Evolutionary conservation across 257 asterid genomes (phyloP), one percentile per base, ranked within the genome.

Genomic region (Eucommia ulmoides): DNA sequence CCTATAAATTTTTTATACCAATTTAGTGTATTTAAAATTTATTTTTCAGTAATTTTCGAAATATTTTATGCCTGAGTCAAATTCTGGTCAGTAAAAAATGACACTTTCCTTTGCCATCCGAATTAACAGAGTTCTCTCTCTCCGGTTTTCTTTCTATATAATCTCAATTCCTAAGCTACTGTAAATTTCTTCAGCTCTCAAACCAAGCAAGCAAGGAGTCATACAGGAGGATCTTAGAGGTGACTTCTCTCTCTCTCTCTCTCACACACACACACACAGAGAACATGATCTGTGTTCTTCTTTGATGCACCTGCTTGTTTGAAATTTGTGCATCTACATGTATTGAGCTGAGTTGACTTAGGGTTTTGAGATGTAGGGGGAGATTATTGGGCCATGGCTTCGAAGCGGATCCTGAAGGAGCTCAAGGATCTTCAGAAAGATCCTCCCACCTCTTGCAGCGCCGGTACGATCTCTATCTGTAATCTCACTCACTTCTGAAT

Each of bases 381-480:
- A n/a, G n/a, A 10, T 11, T 35, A 2, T 15, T 35, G 11, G 44
- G 44, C n/a, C 65, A 82, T 82, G 93, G 84, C 93, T 64, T 82
- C 88, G 55, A 82, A 82, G 52, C 72, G 93, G 68, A 82, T 82
- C 60, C 57, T 75, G 79, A 82, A 81, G 68, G 88, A 81, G 67
- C 78, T 81, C n/a, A n/a, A n/a, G n/a, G n/a, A n/a, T n/a, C n/a
- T n/a, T n/a, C n/a, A n/a, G n/a, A n/a, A n/a, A n/a, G 93, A 78
- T 49, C 88, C 93, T 24, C 93, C 88, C 20, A 69, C 84, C 51
- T 78, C 88, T 21, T 82, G 88, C 78, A 78, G 93, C 61, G 93
- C 84, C 16, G 84, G 88, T 73, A 62, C 9, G 44, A 4, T 35
- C 44, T 4, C 11, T 35, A 3, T 35, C 44, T 35, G n/a, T n/a